Evolutionary conservation across 2,329 filamentous ascomycete species (phyloP).

Genomic region (Dactylellina drechsleri): DNA sequence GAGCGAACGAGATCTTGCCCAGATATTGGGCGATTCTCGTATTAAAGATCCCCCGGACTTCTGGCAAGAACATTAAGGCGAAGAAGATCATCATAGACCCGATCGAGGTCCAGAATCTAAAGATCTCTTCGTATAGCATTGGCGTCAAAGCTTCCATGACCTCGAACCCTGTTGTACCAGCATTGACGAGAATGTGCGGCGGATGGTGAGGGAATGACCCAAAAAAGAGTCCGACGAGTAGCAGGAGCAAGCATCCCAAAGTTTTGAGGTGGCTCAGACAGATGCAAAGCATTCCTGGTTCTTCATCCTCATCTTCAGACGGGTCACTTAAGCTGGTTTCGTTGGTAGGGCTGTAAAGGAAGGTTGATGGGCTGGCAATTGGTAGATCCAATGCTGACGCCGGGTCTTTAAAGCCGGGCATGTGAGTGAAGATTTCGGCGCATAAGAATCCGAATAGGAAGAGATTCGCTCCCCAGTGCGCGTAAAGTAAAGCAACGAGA

Average conservation of each 20-base stretch:
- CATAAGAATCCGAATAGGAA: slow-evolving; percentile 36
- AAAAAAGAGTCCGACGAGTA: slow-evolving; percentile 17
- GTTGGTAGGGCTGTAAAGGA: too few relatives aligned
- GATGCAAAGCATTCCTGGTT: not conserved
- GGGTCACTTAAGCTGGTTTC: too few relatives aligned
- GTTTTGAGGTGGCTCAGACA: slow-evolving; percentile 4
- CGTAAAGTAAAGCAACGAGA: not conserved
- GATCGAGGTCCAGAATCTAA: slow-evolving; percentile 23
- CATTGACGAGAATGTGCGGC: not conserved
- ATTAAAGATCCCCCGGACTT: slow-evolving; percentile 17
- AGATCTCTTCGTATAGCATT: slow-evolving; percentile 37
- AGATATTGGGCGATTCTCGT: slow-evolving; percentile 69
- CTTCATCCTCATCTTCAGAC: not conserved
- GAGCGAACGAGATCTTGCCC: slow-evolving; percentile 70
- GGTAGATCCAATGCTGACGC: not conserved
- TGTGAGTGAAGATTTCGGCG: slow-evolving; percentile 27
- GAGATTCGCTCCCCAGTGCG: slow-evolving; percentile 18
- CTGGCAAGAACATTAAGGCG: slow-evolving; percentile 18
- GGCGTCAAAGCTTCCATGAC: slow-evolving; percentile 11
- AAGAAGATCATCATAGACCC: slow-evolving; percentile 29
- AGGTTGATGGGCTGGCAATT: too few relatives aligned
- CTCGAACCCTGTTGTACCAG: slow-evolving; percentile 20
- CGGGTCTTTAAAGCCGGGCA: not conserved
- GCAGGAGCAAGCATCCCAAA: not conserved
- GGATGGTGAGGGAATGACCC: slow-evolving; percentile 25